Percentiles rank a stretch among this genome's conserved stretches.
Evolutionary conservation across 306 rosid genomes (phyloP).

Genomic region (Malus asiatica): DNA sequence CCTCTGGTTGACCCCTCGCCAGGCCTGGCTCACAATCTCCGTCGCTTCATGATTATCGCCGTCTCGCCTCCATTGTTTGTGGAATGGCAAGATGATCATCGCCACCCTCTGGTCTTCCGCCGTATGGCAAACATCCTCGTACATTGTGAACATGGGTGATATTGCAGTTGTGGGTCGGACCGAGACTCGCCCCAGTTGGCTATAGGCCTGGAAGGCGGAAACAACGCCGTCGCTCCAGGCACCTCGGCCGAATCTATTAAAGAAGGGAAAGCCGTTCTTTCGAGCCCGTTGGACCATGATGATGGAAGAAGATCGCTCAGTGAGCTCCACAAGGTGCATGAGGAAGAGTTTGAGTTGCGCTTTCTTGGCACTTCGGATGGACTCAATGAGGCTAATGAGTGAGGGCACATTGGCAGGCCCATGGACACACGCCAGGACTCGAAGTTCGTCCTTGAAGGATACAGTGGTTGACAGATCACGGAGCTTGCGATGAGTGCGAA

Average conservation of each 20-base stretch:
- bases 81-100: conserved; percentile 67
- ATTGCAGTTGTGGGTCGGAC: conserved; percentile 63
- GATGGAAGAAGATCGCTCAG: conserved; percentile 74
- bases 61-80: conserved; percentile 42
- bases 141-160: conserved; percentile 64
- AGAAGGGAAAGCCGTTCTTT: conserved; percentile 69
- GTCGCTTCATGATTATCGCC: conserved; percentile 11
- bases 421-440: conserved; percentile 66
- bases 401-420: conserved; percentile 53
- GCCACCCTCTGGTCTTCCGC: conserved; percentile 65
- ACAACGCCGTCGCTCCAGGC: conserved; percentile 41
- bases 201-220: conserved; percentile 51
- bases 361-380: conserved; percentile 40
- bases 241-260: conserved; percentile 29
- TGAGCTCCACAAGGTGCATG: conserved; percentile 76
- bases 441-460: conserved; percentile 24
- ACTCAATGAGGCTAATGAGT: conserved; percentile 46
- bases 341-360: conserved; percentile 51
- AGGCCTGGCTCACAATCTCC: conserved; percentile 53
- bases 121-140: conserved; percentile 68
- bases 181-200: conserved; percentile 49
- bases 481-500: conserved; percentile 37
- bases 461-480: conserved; percentile 27
- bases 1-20: conserved; percentile 70
- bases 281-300: conserved; percentile 52